Evolutionary conservation across 805 yeast genomes (phyloP).

Genomic region (Metschnikowia shivogae): DNA sequence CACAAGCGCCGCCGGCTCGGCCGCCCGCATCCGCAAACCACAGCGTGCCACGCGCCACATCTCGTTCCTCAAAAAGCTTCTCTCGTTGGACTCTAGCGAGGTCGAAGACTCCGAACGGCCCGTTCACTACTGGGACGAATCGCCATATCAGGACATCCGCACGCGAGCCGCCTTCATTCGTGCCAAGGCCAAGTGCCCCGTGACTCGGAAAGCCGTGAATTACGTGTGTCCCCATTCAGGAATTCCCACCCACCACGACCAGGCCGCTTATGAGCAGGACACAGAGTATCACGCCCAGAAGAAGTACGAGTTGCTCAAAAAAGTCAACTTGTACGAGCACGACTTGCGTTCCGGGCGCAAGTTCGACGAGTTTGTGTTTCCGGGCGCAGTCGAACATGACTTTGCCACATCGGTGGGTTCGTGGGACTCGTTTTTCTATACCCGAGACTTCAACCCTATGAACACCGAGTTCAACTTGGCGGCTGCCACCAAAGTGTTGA

Average conservation of each 20-base stretch:
- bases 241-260: constrained; percentile 91
- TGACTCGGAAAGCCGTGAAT: constrained; percentile 72
- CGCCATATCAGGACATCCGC: constrained; percentile 83
- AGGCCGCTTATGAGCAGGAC: constrained; percentile 86
- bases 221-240: constrained; percentile 93
- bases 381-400: constrained; percentile 72
- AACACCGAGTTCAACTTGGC: constrained; percentile 95
- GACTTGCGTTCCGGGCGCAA: constrained; percentile 91
- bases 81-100: constrained; percentile 32
- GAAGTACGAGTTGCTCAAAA: constrained; percentile 69
- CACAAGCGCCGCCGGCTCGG: constrained; percentile 2
- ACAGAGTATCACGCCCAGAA: constrained; percentile 62
- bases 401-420: constrained; percentile 68
- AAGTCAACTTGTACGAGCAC: constrained; percentile 90
- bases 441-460: constrained; percentile 91
- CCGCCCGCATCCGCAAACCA: neutral
- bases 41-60: constrained; percentile 10
- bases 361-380: constrained; percentile 95
- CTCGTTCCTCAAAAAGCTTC: constrained; percentile 37
- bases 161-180: constrained; percentile 89
- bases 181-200: constrained; percentile 86
- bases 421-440: constrained; percentile 94
- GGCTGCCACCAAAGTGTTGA: constrained; percentile 88
- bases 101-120: constrained; percentile 26
- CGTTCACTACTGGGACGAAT: constrained; percentile 78